A percentile compares a stretch with the other conserved stretches of the same genome.
Conservation (phyloP, 2,329 filamentous ascomycete species). For the Penicillium occitanis region DNA sequence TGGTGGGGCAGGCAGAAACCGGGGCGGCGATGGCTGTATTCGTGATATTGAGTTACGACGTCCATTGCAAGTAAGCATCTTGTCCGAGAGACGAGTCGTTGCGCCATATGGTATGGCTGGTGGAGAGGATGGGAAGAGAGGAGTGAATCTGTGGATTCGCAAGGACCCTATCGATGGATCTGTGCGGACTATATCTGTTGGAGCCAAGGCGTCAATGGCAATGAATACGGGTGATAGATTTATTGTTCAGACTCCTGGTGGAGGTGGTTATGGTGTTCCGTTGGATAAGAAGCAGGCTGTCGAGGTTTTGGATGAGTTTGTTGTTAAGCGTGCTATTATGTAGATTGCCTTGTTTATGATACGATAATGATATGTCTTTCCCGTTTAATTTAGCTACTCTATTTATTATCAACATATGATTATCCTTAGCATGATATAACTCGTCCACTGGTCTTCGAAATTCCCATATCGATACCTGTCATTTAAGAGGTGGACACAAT, state of each 20-base stretch:
- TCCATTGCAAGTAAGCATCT: slow-evolving; percentile 75
- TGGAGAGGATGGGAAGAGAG: slow-evolving; percentile 74
- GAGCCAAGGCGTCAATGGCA: slow-evolving; percentile 62
- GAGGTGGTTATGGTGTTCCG: slow-evolving; percentile 43
- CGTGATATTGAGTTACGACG: slow-evolving; percentile 82
- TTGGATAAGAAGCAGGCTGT: slow-evolving; percentile 37
- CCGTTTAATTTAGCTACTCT: too few species aligned
- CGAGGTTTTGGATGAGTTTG: slow-evolving; percentile 21
- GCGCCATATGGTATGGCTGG: slow-evolving; percentile 81
- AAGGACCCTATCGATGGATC: slow-evolving; percentile 60
- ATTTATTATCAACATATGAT: not conserved
- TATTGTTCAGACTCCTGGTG: slow-evolving; percentile 59
- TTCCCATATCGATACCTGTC: not conserved
- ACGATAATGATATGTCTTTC: not conserved
- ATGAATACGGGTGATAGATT: slow-evolving; percentile 62
- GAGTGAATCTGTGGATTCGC: slow-evolving; percentile 84
- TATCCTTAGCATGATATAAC: not conserved
- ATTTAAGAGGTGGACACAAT: slow-evolving; percentile 30
- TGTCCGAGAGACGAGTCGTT: slow-evolving; percentile 74
- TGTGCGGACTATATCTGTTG: slow-evolving; percentile 58
- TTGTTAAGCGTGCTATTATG: slow-evolving; percentile 30
- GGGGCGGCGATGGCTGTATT: slow-evolving; percentile 73
- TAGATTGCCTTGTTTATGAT: slow-evolving; percentile 12
- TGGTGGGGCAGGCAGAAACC: slow-evolving; percentile 65
- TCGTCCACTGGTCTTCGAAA: not conserved